Evolutionary conservation across 345 rosid species (phyloP).

Genomic region (Citrus mangshanensis): DNA sequence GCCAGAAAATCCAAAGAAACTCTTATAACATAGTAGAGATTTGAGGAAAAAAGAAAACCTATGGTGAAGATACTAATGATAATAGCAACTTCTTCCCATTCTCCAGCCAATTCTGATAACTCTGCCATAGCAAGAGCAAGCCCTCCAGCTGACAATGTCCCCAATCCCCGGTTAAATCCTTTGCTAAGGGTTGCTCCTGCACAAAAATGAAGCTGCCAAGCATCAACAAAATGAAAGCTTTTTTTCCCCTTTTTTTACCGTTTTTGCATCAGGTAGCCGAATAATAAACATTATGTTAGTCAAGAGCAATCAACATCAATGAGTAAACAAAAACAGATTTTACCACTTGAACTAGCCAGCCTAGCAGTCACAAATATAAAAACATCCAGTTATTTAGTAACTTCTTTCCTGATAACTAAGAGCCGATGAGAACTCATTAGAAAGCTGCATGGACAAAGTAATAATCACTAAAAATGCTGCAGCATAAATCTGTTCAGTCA

Average conservation of each 20-base stretch:
- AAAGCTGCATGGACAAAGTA: not conserved
- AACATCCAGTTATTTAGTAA: not conserved
- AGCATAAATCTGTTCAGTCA: not conserved
- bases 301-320: not conserved
- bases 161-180: conserved; percentile 85
- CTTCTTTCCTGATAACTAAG: not conserved
- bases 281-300: not conserved
- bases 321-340: not conserved
- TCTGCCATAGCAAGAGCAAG: conserved; percentile 88
- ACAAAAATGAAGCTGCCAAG: conserved; percentile 4
- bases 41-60: conserved; percentile 31
- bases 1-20: conserved; percentile 2
- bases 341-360: too few relatives aligned
- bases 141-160: conserved; percentile 93
- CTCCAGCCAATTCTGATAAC: conserved; percentile 60
- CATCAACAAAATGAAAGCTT: not conserved
- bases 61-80: conserved; percentile 66
- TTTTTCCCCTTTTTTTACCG: not conserved
- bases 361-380: too few relatives aligned
- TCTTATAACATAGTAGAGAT: not conserved
- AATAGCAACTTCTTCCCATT: conserved; percentile 65
- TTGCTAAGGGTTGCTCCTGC: conserved; percentile 93
- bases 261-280: not conserved
- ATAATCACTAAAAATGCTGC: not conserved
- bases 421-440: not conserved